Base-by-base conservation (phyloP, 257 asterid genomes). In the Penstemon newberryi region DNA sequence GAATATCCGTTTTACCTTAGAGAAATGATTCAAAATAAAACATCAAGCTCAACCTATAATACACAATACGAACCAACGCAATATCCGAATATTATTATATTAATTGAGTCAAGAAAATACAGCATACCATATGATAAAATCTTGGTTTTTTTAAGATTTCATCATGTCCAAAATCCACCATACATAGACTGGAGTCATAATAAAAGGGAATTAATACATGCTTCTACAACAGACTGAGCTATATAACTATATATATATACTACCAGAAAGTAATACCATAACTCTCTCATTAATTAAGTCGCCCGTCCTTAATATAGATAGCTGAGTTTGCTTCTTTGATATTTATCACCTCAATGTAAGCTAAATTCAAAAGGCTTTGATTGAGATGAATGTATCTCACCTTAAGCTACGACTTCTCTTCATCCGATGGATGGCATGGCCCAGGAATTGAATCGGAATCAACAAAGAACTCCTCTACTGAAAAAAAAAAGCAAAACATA, bases 391-490 rank as follows among this genome's bases (percentile, higher is more conserved):
- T 57, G 71, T 67, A 55, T 69, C 74, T 66, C 69, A 75, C 75
- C 75, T 75, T 39, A 76, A 64, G 68, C 87, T 86, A 83, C 8
- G 94, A 71, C 75, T 80, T 86, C 76, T 92, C 97, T 76, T 93
- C 98, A 64, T 90, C 97, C 3, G 98, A 82, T 56, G 82, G 94
- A 40, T 76, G 81, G 75, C 96, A 74, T 59, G 81, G 95, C 58
- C 87, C 96, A 3, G 92, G 92, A 50, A 81, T 75, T 2, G 96
- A 81, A 76, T 90, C 97, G 5, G 96, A 82, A 72, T 90, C 97
- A 43, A 88, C 97, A 40, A 93, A 90, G 86, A 93, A 93, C 83
- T 93, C 99, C 85, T 88, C 98, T 54, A 83, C 96, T 91, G 85
- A 75, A 76, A 72, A 74, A 72, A 74, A 65, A 76, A 78, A 75